Base-by-base conservation (phyloP, 1,284 basidiomycete species). In the Puccinia triticina region DNA sequence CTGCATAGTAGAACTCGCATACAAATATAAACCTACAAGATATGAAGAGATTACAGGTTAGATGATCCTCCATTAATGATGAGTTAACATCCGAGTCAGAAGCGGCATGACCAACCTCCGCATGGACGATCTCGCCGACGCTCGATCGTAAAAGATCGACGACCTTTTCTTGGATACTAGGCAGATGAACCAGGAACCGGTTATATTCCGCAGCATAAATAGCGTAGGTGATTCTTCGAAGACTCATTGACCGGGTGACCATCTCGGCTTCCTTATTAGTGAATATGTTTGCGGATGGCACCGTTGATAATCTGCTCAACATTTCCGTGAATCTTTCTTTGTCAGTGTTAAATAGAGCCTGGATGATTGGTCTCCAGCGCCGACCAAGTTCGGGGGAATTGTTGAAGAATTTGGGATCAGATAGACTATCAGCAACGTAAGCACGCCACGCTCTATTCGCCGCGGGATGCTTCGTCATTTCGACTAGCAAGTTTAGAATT, bases 251-350 rank as follows among this genome's bases (percentile, higher is more conserved):
- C n/a, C 95, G 91, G 21, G 93, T 89, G 0, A 95, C 88, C 90
- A 93, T 94, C 88, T 99, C 97, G 77, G 94, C 93, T 87, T 99
- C 96, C 76, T 93, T 90, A 86, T 96, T 99, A 29, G 94, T 93
- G 87, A 99, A 99, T 83, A 99, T 98, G 86, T 98, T 99, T 37
- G 94, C 92, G 0, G 95, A 96, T 1, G 95, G 92, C 0, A 92
- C 91, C 0, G 94, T 92, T 0, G 93, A 92, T 80, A 96, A 86
- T 89, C 83, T 85, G 94, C 94, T 89, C 29, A 98, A 89, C 7
- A 98, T 88, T 84, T 99, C 96, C 0, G 90, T 88, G 83, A 99
- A 90, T 0, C 93, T 91, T 53, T 94, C 91, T 88, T 93, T 96
- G 87, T 99, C 97, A 2, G 91, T 90, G 84, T 93, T 92, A 86